Evolutionary conservation across 2,329 filamentous ascomycete genomes (phyloP).

Genomic region (Cladophialophora psammophila): DNA sequence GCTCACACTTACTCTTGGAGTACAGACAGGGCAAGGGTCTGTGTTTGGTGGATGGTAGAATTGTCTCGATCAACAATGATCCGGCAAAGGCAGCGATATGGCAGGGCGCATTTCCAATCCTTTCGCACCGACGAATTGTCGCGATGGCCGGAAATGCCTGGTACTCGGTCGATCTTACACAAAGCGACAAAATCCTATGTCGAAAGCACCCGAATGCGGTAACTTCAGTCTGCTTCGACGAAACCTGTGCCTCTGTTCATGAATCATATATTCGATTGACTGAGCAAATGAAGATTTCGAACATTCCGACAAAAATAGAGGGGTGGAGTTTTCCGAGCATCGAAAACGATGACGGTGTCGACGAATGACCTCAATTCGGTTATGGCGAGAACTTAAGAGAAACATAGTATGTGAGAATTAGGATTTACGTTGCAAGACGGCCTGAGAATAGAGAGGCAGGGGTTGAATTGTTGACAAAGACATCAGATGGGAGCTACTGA

Average conservation of each 20-base stretch:
- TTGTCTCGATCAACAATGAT: no score
- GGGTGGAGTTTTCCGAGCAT: background rate
- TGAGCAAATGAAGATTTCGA: background rate
- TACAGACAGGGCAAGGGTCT: background rate
- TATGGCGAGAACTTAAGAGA: background rate
- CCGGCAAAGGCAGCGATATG: background rate
- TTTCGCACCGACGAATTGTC: background rate
- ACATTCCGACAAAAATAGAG: background rate
- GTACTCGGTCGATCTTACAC: background rate
- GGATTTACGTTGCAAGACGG: background rate
- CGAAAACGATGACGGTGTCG: background rate
- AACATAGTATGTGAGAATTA: background rate
- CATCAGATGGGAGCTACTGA: background rate
- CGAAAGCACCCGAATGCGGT: background rate
- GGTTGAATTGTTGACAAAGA: background rate
- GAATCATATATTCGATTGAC: background rate
- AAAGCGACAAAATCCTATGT: background rate
- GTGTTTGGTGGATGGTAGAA: background rate
- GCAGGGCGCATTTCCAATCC: background rate
- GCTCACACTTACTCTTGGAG: background rate
- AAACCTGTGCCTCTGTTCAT: background rate
- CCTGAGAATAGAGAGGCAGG: background rate
- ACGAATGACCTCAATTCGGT: background rate
- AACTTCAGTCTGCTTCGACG: background rate
- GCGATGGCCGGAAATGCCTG: background rate